Evolutionary conservation across 768 basidiomycete genomes (phyloP), one percentile per base, ranked within the genome.

Genomic region (Lepiota venenata): DNA sequence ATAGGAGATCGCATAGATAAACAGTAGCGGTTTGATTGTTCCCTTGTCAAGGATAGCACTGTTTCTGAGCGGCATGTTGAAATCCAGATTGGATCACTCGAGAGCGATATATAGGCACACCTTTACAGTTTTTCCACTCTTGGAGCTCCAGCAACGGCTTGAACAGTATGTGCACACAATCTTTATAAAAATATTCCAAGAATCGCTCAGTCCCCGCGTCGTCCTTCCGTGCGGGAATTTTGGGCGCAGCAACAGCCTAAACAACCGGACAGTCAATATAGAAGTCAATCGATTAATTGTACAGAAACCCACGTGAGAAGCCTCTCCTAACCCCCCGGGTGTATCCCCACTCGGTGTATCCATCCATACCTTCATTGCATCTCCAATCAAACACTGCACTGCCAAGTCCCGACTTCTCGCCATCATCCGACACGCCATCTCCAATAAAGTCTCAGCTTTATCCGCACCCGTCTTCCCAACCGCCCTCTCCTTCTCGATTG

Each of bases 101-200:
- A 20, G 22, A 63, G 21, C 25, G 25, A 25, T 25, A 53, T 10
- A 49, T 20, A 32, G 20, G 57, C 63, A 49, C 48, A 71, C 71
- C 71, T 55, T 65, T 69, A 52, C 69, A 66, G 52, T 71, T 69
- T 55, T 65, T 69, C 72, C 73, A 87, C 60, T 91, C 89, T 2
- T 89, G 82, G 21, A 97, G 72, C 52, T 91, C 74, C 61, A 73
- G 66, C 40, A 97, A 72, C 4, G 97, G 95, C 65, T 82, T 83
- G 72, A 93, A 87, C 47, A 99, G 73, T n/a, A 78, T 77, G n/a
- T 79, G 71, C 56, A 87, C 74, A 65, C 88, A 91, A 42, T 82
- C 76, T 68, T 93, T 92, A 74, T 98, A 98, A 69, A 98, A 96
- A 67, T 93, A 92, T 37, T 94, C 88, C 64, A 95, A 75, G 75